Conservation (phyloP, 352 stramenopile species). For the Phytophthora idaei region DNA sequence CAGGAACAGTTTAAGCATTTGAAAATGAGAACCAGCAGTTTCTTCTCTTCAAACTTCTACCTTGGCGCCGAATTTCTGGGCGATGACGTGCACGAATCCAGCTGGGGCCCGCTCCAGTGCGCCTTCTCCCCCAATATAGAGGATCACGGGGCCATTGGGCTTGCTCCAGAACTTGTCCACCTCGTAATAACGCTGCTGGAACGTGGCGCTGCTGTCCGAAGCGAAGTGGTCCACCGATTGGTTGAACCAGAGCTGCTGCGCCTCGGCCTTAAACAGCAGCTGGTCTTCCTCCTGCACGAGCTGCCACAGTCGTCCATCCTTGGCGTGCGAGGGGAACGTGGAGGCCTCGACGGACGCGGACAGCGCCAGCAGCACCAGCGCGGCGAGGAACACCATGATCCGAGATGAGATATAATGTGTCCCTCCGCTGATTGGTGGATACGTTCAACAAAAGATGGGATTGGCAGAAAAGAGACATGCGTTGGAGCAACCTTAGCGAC, state of each 20-base stretch:
- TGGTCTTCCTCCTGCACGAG: slow-evolving; percentile 58
- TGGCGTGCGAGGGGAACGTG: slow-evolving; percentile 49
- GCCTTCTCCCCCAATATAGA: slow-evolving; percentile 88
- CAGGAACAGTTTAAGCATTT: slow-evolving; percentile 9
- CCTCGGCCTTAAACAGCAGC: slow-evolving; percentile 41
- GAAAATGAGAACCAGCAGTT: not conserved
- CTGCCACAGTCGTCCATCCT: slow-evolving; percentile 56
- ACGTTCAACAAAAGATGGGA: not conserved
- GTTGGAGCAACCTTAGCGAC: not conserved
- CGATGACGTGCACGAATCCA: slow-evolving; percentile 77
- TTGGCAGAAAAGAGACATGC: slow-evolving; percentile 7
- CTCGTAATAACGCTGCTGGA: slow-evolving; percentile 83
- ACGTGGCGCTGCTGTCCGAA: slow-evolving; percentile 41
- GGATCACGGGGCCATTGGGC: slow-evolving; percentile 69
- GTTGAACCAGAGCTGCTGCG: slow-evolving; percentile 66
- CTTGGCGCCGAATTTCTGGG: slow-evolving; percentile 79
- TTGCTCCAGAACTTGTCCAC: slow-evolving; percentile 62
- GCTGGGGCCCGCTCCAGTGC: slow-evolving; percentile 58
- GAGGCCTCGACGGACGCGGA: slow-evolving; percentile 5
- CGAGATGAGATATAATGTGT: slow-evolving; percentile 24
- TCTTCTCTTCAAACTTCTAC: slow-evolving; percentile 17
- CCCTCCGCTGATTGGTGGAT: not conserved
- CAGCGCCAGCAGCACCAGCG: slow-evolving; percentile 24
- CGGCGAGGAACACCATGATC: slow-evolving; percentile 23
- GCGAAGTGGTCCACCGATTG: slow-evolving; percentile 75